Conservation (phyloP, 352 stramenopile species). For the Phytophthora pluvialis region DNA sequence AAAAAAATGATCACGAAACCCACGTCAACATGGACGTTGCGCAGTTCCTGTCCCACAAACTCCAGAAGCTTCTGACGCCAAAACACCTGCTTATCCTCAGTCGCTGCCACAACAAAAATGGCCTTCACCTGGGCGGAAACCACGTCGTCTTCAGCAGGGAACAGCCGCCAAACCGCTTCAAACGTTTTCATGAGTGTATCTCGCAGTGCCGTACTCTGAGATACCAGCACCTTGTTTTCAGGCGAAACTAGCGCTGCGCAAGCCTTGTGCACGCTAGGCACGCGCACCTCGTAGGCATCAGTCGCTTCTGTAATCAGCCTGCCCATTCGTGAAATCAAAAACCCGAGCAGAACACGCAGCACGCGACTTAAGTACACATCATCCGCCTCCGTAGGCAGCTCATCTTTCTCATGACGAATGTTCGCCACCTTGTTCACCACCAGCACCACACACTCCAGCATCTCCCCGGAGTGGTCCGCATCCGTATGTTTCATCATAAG, state of each 20-base stretch:
- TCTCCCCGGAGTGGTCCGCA: slow-evolving; percentile 56
- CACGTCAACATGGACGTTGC: slow-evolving; percentile 55
- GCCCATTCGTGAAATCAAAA: slow-evolving; percentile 66
- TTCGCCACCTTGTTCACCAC: slow-evolving; percentile 63
- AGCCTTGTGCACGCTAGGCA: slow-evolving; percentile 54
- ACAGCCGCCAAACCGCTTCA: slow-evolving; percentile 74
- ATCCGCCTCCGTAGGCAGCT: slow-evolving; percentile 41
- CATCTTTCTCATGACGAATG: slow-evolving; percentile 27
- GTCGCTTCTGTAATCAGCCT: slow-evolving; percentile 52
- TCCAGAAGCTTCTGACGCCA: slow-evolving; percentile 61
- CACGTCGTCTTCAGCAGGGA: slow-evolving; percentile 46
- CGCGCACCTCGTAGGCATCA: slow-evolving; percentile 38
- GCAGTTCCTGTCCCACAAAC: slow-evolving; percentile 57
- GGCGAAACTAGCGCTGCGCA: slow-evolving; percentile 46
- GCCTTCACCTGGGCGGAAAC: slow-evolving; percentile 46
- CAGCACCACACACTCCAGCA: slow-evolving; percentile 73
- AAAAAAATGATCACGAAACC: slow-evolving; percentile 64
- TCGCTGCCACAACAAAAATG: slow-evolving; percentile 49
- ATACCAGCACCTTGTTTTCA: slow-evolving; percentile 51
- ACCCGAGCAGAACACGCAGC: slow-evolving; percentile 55
- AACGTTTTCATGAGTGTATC: slow-evolving; percentile 56
- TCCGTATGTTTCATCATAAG: slow-evolving; percentile 85
- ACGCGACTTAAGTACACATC: slow-evolving; percentile 76
- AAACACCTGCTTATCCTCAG: slow-evolving; percentile 36
- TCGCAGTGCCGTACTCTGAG: slow-evolving; percentile 44